These are phyloP conservation scores for Alliaria petiolata DNA, from an alignment of 345 rosid species.

Conservation along the genomic window DNA sequence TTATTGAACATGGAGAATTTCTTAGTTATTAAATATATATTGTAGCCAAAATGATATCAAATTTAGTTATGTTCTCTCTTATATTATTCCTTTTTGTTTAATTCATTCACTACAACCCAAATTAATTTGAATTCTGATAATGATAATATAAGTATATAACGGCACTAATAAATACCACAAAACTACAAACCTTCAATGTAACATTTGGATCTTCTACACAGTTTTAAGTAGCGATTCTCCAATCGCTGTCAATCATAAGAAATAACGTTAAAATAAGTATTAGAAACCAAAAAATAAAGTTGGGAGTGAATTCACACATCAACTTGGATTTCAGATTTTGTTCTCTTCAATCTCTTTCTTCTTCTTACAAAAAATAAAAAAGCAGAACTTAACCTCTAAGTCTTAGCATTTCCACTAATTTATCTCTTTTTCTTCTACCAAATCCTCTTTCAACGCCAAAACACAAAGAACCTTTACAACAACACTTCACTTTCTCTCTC, in stretches of 20 bases:
- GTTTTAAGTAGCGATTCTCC: constrained; percentile 9
- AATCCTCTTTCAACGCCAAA: constrained; percentile 22
- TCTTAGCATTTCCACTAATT: constrained; percentile 30
- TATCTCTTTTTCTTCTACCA: constrained; percentile 22
- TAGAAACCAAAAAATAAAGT: constrained; percentile 20
- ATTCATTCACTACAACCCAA: background rate
- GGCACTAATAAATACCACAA: background rate
- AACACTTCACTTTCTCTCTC: constrained; percentile 17
- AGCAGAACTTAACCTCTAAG: constrained; percentile 51
- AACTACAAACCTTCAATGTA: background rate
- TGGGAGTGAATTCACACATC: constrained; percentile 9
- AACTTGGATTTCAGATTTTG: constrained; percentile 33
- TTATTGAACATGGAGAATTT: background rate
- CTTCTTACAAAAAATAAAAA: no score
- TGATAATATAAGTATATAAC: background rate
- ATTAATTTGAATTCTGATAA: background rate
- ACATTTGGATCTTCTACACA: constrained; percentile 1
- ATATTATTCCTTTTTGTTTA: no score
- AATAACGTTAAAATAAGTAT: constrained; percentile 29
- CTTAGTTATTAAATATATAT: no score
- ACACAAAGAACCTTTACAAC: constrained; percentile 15
- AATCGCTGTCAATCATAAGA: constrained; percentile 14
- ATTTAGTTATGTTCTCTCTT: no score
- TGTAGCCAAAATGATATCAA: no score
- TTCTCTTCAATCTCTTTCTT: constrained; percentile 22